phyloP scores from a whole-genome alignment of 2,329 filamentous ascomycete genomes.

The Aphanocladium album region DNA sequence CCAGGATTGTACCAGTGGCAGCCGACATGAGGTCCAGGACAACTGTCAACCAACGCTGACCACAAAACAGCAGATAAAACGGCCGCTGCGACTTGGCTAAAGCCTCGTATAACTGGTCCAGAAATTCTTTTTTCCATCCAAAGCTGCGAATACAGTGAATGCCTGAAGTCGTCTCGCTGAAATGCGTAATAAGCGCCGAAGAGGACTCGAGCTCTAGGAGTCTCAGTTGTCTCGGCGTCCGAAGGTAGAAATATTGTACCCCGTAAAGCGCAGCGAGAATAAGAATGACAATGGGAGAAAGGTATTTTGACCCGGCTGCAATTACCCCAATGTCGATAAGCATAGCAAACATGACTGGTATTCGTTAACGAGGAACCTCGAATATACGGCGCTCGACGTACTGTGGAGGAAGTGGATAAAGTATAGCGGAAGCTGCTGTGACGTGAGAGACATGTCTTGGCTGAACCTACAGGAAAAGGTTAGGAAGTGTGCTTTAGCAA shows the following conservation, averaged over 20 bases:
- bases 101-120: too few relatives aligned
- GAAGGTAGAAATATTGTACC: conserved; percentile 28
- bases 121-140: conserved; percentile 37
- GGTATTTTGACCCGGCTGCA: conserved; percentile 22
- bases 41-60: not conserved
- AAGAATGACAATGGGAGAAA: conserved; percentile 25
- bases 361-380: too few relatives aligned
- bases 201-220: conserved; percentile 31
- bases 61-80: not conserved
- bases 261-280: conserved; percentile 22
- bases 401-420: conserved; percentile 6
- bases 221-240: conserved; percentile 32
- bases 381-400: not conserved
- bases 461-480: too few relatives aligned
- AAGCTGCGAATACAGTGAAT: conserved; percentile 48
- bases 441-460: too few relatives aligned
- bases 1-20: not conserved
- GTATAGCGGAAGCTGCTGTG: not conserved
- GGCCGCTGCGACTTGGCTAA: not conserved
- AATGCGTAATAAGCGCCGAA: conserved; percentile 27
- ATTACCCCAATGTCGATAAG: conserved; percentile 17
- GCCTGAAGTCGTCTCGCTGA: conserved; percentile 40
- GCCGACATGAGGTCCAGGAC: not conserved
- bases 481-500: too few relatives aligned
- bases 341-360: not conserved